Conservation (phyloP, 2,329 filamentous ascomycete genomes). For the Cordyceps cicadae region DNA sequence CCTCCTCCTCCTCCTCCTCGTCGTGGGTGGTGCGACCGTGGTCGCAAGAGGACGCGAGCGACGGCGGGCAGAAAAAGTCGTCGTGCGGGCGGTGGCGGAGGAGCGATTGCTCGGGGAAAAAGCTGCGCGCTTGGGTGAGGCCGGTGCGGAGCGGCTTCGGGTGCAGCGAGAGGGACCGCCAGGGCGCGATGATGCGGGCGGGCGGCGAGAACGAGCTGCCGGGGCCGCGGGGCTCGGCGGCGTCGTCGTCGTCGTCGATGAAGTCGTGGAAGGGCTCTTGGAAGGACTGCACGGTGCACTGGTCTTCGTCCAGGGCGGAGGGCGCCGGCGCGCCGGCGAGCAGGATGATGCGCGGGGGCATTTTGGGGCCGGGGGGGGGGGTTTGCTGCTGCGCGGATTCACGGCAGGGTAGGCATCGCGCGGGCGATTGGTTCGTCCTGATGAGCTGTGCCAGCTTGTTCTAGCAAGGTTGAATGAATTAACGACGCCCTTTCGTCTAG, state of each 20-base stretch:
- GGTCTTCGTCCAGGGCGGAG: constrained; percentile 41
- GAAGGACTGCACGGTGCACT: constrained; percentile 26
- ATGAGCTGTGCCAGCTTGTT: no score
- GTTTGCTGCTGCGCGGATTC: neutral
- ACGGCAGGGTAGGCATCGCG: neutral
- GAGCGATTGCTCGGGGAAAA: constrained; percentile 18
- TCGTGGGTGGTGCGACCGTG: constrained; percentile 13
- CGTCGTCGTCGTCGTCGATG: no score
- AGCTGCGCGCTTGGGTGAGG: constrained; percentile 41
- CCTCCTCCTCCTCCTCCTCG: constrained; percentile 21
- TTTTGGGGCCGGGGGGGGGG: neutral
- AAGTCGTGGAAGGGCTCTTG: neutral
- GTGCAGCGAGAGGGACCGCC: constrained; percentile 46
- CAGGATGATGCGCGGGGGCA: constrained; percentile 23
- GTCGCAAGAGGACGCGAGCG: neutral
- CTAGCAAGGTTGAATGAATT: no score
- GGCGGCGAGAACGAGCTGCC: constrained; percentile 20
- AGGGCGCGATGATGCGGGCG: constrained; percentile 27
- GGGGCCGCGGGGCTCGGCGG: no score
- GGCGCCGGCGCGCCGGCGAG: constrained; percentile 50
- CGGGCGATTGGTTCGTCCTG: no score
- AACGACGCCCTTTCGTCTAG: no score
- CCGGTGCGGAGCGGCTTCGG: constrained; percentile 40
- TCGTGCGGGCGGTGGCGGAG: constrained; percentile 20
- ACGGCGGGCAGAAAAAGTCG: constrained; percentile 39